These are phyloP conservation scores for Akanthomyces dipterigenus DNA, from an alignment of 2,329 filamentous ascomycete species.

Conservation along the genomic window DNA sequence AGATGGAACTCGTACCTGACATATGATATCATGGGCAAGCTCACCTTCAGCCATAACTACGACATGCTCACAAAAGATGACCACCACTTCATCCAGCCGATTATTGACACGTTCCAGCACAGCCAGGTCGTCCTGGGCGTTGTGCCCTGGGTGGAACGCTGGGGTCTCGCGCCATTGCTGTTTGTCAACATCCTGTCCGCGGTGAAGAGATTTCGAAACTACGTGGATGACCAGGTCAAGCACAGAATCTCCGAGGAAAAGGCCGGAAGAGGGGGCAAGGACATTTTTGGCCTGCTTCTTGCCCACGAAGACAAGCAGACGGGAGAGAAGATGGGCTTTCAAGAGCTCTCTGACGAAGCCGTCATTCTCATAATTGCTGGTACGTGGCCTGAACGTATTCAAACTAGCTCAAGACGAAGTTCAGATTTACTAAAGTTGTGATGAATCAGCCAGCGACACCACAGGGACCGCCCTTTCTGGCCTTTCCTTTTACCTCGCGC, in stretches of 20 bases:
- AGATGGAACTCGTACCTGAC: neutral
- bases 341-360: conserved; percentile 9
- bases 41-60: neutral
- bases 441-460: conserved; percentile 9
- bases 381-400: neutral
- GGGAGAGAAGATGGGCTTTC: conserved; percentile 9
- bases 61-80: neutral
- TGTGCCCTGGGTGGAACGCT: conserved; percentile 7
- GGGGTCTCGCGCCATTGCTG: neutral
- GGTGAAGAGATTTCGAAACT: conserved; percentile 1
- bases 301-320: conserved; percentile 4
- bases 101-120: conserved; percentile 9
- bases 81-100: conserved; percentile 5
- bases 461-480: conserved; percentile 5
- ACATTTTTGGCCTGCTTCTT: conserved; percentile 8
- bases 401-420: neutral
- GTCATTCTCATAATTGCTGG: conserved; percentile 11
- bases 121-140: conserved; percentile 2
- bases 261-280: neutral
- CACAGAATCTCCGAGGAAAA: neutral
- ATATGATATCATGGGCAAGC: neutral
- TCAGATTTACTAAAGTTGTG: neutral
- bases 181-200: neutral
- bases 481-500: conserved; percentile 12
- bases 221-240: conserved; percentile 1